These are phyloP conservation scores for Panicum hallii DNA, from an alignment of 202 grass and related monocot species.

Conservation along the genomic window DNA sequence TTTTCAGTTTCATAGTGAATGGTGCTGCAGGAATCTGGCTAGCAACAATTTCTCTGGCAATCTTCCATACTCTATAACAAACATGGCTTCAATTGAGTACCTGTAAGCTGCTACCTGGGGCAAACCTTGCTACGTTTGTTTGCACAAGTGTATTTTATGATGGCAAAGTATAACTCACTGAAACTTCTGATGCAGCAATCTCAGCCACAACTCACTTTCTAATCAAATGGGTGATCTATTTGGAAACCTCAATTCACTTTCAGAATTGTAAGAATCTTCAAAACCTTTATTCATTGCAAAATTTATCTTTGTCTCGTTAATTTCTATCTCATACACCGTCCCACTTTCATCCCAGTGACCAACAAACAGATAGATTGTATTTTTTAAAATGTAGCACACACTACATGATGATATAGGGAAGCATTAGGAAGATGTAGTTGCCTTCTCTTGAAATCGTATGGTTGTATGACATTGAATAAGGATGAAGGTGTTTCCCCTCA, in stretches of 20 bases:
- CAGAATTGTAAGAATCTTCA: conserved; percentile 77
- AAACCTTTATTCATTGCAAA: conserved; percentile 34
- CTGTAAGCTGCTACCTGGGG: conserved; percentile 63
- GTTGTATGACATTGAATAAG: neutral
- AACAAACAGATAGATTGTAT: neutral
- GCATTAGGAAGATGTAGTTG: neutral
- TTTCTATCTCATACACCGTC: neutral
- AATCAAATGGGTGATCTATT: conserved; percentile 81
- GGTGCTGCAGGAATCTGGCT: conserved; percentile 77
- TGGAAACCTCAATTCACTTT: conserved; percentile 69
- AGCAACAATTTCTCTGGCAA: conserved; percentile 74
- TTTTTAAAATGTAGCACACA: neutral
- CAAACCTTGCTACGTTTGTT: conserved; percentile 10
- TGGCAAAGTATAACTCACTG: conserved; percentile 35
- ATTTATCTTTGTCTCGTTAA: conserved; percentile 12
- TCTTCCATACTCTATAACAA: conserved; percentile 90
- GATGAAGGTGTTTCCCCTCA: neutral
- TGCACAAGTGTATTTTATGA: conserved; percentile 35
- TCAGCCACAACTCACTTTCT: conserved; percentile 84
- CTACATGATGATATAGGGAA: neutral
- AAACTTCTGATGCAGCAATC: conserved; percentile 66
- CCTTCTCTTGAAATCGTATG: neutral
- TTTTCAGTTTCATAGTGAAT: conserved; percentile 40
- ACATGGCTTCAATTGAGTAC: conserved; percentile 77
- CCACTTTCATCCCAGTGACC: neutral